Conservation (phyloP, 192 early-diverging fungal species). For the Entomortierella beljakovae region DNA sequence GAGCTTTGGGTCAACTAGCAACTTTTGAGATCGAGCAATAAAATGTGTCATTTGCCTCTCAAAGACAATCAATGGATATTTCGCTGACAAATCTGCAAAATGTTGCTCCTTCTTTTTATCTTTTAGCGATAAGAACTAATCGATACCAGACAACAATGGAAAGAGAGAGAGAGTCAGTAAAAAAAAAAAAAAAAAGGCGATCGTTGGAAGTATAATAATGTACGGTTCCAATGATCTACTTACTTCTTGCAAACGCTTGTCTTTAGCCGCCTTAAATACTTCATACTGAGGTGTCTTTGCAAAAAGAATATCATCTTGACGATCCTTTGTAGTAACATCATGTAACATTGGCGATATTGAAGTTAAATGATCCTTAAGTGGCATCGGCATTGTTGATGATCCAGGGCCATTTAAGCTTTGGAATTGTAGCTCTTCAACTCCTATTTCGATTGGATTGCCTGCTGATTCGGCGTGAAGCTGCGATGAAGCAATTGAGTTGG, state of each 20-base stretch:
- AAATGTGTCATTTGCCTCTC: slow-evolving; percentile 63
- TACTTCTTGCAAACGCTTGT: slow-evolving; percentile 43
- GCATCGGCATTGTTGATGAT: slow-evolving; percentile 16
- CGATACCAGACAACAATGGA: too few species aligned
- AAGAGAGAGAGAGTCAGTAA: background rate
- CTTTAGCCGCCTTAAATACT: slow-evolving; percentile 23
- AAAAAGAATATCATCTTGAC: slow-evolving; percentile 52
- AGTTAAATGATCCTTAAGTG: background rate
- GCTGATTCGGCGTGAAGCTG: background rate
- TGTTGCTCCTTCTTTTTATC: slow-evolving; percentile 47
- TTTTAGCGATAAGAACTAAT: slow-evolving; percentile 54
- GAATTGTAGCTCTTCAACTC: slow-evolving; percentile 60
- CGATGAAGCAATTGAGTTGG: background rate
- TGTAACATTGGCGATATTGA: slow-evolving; percentile 2
- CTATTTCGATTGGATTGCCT: slow-evolving; percentile 11
- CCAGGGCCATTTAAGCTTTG: slow-evolving; percentile 24
- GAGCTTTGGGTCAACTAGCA: slow-evolving; percentile 59
- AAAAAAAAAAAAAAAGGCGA: background rate
- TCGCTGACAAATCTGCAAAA: slow-evolving; percentile 54
- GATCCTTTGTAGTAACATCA: slow-evolving; percentile 50
- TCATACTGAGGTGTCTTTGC: slow-evolving; percentile 41
- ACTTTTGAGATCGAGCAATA: slow-evolving; percentile 56
- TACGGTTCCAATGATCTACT: slow-evolving; percentile 32
- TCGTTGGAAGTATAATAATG: too few species aligned
- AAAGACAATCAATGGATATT: slow-evolving; percentile 60